Base-by-base conservation (phyloP, 257 asterid genomes). In the Handroanthus guayacan region DNA sequence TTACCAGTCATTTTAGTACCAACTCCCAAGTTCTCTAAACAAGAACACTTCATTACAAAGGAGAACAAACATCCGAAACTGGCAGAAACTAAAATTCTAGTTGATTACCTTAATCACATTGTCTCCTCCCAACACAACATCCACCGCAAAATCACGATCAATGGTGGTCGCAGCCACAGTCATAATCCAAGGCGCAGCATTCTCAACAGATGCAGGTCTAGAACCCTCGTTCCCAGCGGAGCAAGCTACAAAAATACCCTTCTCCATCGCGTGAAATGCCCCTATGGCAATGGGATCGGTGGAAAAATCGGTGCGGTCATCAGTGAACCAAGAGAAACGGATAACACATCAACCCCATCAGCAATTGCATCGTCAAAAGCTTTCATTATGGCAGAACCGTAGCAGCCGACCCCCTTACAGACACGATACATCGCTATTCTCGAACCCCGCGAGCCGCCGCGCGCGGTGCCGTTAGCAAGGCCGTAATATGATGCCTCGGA, bases 341-440 rank as follows among this genome's bases (percentile, higher is more conserved):
- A 77, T 17, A 60, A 25, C 10, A 77, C 56, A 17, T 69, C 81
- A 18, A 63, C 72, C 1, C 85, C 84, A 5, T 85, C 89, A 3
- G 69, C 81, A 51, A 85, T 80, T 3, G 87, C 87, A 62, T 86
- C 89, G 44, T 83, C 86, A 54, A 83, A 79, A 6, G 71, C 82
- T 57, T 84, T 84, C 6, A 85, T 54, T 2, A 83, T 76, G 3
- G 78, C 76, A 1, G 89, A 87, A 16, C 90, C 88, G 0, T 16
- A 51, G 13, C 92, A 87, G 55, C 81, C 77, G 3, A 2, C 7
- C 13, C 60, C 51, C 31, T 25, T 25, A 25, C 92, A 87, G 34
- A 85, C 88, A 39, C 86, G 80, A 75, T 87, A 87, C 82, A 80
- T 64, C 2, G 92, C 92, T 16, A 87, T 87, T 48, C 92, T 82